Evolutionary conservation across 169 alveolate genomes (phyloP), one percentile per base, ranked within the genome.

Genomic region (Nephromyces sp.): DNA sequence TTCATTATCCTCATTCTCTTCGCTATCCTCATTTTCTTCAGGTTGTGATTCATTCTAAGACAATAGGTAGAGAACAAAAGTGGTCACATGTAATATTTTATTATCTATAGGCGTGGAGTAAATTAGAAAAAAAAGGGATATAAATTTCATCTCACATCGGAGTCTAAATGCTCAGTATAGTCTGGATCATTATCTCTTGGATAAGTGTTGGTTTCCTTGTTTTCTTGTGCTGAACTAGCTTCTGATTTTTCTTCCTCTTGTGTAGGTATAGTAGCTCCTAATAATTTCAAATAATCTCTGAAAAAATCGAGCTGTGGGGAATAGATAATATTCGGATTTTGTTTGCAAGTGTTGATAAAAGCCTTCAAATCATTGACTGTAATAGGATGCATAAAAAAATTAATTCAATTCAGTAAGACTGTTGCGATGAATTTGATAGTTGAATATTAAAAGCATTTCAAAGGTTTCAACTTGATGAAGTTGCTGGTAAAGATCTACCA

Each of bases 321-420:
- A 32, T 78, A 83, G 31, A 84, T 65, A 31, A 84, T 70, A 63
- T 78, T 33, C 34, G 90, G 87, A 53, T 81, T 78, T 22, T 78
- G 67, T 72, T 80, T 68, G 29, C 81, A 76, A 4, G 51, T 33
- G 6, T 82, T 51, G n/a, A 84, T 81, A 69, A 84, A 84, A 32
- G 81, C 73, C 83, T 84, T 80, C 77, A 84, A 53, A 30, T 84
- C 87, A 24, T 74, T 69, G 52, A 84, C 90, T 84, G 79, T 57
- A 64, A 35, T 28, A 30, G 22, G 5, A 65, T 32, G 70, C 43
- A n/a, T n/a, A n/a, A n/a, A n/a, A n/a, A n/a, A n/a, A n/a, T n/a
- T n/a, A n/a, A n/a, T n/a, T n/a, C n/a, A n/a, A n/a, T n/a, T n/a
- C n/a, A n/a, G n/a, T n/a, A n/a, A n/a, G n/a, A n/a, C n/a, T n/a